Base-by-base conservation (phyloP, 257 asterid genomes). In the Gentiana dahurica region DNA sequence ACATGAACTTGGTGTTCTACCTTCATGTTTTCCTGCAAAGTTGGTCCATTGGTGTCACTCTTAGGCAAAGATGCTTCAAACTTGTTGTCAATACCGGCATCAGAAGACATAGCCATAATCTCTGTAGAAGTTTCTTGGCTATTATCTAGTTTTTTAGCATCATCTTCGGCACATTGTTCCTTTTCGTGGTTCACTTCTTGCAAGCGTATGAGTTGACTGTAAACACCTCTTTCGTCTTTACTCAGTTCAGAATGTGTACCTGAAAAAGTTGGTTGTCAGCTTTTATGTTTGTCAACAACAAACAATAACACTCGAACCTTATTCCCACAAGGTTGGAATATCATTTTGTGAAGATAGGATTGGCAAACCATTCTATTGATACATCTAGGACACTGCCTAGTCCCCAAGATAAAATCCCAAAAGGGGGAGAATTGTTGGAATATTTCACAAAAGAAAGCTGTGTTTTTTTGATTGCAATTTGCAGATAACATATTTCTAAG, bases 191-290 rank as follows among this genome's bases (percentile, higher is more conserved):
- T 49, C 44, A 61, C 54, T 43, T 50, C 12, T 57, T 60, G 58
- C 51, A 55, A 49, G 32, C 34, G 36, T 38, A 73, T 24, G 33
- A 68, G 57, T 15, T 61, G 64, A 37, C 49, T 46, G 62, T 73
- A 73, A 12, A 50, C 47, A n/a, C 72, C 78, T 37, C 49, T 39
- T 39, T 50, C 6, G 65, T 67, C 63, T 57, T 51, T 50, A 4
- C 50, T 44, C 53, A 68, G 54, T 63, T 73, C 73, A 34, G 50
- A 61, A 52, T 64, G 78, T 11, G 61, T 72, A 4, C 78, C 77
- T 72, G 24, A 15, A 15, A 15, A 15, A 15, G 24, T 15, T 15
- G 24, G 24, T 15, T 0, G 24, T 15, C 24, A 15, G 24, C 24
- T 15, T 15, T 15, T 15, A 15, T 15, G 24, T 15, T 15, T 15